Conservation (phyloP, 2,329 filamentous ascomycete genomes). For the Trichoderma atrobrunneum region DNA sequence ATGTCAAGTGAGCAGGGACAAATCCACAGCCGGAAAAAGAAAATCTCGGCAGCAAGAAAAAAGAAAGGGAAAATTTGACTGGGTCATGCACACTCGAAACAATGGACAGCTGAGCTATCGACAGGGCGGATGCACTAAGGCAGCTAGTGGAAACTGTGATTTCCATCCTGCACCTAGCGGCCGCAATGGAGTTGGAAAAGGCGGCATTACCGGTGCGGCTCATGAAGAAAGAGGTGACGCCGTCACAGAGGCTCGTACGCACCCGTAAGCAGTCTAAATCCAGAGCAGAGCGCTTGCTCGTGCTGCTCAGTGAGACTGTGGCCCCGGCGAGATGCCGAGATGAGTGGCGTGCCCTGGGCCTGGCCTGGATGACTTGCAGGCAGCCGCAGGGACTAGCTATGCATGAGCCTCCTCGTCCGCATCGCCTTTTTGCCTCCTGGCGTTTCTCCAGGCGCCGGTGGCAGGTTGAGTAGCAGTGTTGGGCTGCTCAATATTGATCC, state of each 20-base stretch:
- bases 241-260: not conserved
- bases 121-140: constrained; percentile 14
- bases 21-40: not conserved
- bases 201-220: constrained; percentile 6
- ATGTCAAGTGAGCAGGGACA: not conserved
- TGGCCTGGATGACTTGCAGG: constrained; percentile 17
- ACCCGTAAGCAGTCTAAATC: constrained; percentile 8
- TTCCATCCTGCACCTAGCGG: constrained; percentile 8
- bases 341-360: constrained; percentile 3
- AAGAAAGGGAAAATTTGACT: not conserved
- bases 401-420: constrained; percentile 10
- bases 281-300: not conserved
- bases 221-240: not conserved
- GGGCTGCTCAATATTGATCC: not conserved
- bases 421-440: constrained; percentile 8
- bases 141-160: constrained; percentile 11
- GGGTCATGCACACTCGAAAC: constrained; percentile 16
- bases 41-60: not conserved
- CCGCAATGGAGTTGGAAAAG: constrained; percentile 1
- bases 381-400: constrained; percentile 13
- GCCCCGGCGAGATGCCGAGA: constrained; percentile 8
- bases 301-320: not conserved
- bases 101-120: constrained; percentile 19
- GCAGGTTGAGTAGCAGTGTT: not conserved
- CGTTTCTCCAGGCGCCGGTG: constrained; percentile 3